Percentiles rank a stretch among this genome's conserved stretches.
phyloP scores from a whole-genome alignment of 768 basidiomycete species.

The Mycena crocata region DNA sequence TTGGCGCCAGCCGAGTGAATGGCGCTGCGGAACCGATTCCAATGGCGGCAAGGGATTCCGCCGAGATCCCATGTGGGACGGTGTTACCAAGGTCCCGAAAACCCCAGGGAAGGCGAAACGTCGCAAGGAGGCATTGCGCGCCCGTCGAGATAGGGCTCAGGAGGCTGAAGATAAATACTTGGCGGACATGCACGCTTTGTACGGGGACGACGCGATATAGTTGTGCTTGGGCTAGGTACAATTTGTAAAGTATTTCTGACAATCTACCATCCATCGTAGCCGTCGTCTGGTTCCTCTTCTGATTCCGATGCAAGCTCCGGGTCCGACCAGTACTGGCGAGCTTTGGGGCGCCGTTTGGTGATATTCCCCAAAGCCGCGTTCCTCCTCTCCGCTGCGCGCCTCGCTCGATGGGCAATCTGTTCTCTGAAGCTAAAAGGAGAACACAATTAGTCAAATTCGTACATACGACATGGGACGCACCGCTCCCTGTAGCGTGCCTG shows the following conservation, averaged over 20 bases:
- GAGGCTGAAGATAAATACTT: too few species aligned
- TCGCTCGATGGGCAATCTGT: constrained; percentile 6
- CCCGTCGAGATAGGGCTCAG: too few species aligned
- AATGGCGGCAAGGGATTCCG: too few species aligned
- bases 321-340: constrained; percentile 15
- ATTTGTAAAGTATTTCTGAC: not conserved
- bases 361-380: not conserved
- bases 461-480: not conserved
- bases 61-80: not conserved
- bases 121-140: too few species aligned
- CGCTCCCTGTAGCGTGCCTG: constrained; percentile 1
- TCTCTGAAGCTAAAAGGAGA: not conserved
- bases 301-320: not conserved
- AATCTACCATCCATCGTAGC: not conserved
- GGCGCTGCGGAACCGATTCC: not conserved
- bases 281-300: constrained; percentile 14
- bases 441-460: too few species aligned
- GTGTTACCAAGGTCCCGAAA: not conserved
- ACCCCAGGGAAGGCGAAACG: not conserved
- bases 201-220: too few species aligned
- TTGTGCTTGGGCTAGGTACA: not conserved
- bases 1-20: too few species aligned
- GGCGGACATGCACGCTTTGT: not conserved
- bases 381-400: not conserved
- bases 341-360: constrained; percentile 2